Evolutionary conservation across 306 rosid genomes (phyloP).

Genomic region (Dryas drummondii): DNA sequence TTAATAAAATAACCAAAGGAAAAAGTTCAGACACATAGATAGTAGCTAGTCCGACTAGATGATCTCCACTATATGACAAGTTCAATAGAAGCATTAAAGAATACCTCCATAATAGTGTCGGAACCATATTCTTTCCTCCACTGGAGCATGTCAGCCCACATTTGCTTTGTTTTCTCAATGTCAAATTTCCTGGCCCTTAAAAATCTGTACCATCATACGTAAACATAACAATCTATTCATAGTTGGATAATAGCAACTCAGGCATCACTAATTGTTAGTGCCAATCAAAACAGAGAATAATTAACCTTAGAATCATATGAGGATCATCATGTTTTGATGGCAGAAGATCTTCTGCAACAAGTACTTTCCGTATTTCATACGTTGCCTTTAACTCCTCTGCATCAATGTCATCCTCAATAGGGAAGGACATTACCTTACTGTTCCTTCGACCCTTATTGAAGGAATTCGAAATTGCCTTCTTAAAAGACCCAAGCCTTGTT

Average conservation of each 20-base stretch:
- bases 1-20: conserved; percentile 22
- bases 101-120: conserved; percentile 24
- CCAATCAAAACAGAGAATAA: conserved; percentile 2
- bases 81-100: neutral
- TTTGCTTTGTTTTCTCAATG: conserved; percentile 26
- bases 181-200: conserved; percentile 26
- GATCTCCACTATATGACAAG: neutral
- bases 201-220: conserved; percentile 24
- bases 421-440: conserved; percentile 66
- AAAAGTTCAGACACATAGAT: neutral
- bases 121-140: conserved; percentile 29
- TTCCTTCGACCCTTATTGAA: conserved; percentile 76
- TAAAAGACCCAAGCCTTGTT: conserved; percentile 68
- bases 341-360: conserved; percentile 68
- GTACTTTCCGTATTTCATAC: conserved; percentile 73
- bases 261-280: neutral
- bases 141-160: conserved; percentile 32
- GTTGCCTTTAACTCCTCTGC: conserved; percentile 69
- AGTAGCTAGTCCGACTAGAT: neutral
- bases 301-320: conserved; percentile 76
- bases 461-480: conserved; percentile 61
- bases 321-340: conserved; percentile 79
- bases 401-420: conserved; percentile 65
- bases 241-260: neutral
- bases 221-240: conserved; percentile 8